Percentiles rank a stretch among this genome's conserved stretches.
Conservation (phyloP, 495 filamentous ascomycete species). For the Lasiosphaeria miniovina region DNA sequence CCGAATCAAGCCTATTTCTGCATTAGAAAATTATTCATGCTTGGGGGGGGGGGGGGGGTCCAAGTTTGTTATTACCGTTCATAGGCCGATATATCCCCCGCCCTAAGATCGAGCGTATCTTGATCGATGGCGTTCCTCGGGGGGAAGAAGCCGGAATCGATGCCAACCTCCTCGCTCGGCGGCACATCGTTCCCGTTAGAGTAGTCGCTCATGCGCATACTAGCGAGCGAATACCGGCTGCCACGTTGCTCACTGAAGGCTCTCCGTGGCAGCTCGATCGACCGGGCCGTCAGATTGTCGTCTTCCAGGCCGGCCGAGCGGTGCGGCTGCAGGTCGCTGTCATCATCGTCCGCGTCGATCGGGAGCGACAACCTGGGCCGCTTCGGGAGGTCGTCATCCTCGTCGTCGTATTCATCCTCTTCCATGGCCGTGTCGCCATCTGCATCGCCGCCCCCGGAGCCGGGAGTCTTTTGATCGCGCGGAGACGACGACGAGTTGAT, state of each 20-base stretch:
- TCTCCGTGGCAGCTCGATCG: slow-evolving; percentile 66
- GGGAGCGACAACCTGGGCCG: slow-evolving; percentile 67
- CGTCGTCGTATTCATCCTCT: slow-evolving; percentile 54
- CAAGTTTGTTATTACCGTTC: slow-evolving; percentile 17
- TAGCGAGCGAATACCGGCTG: slow-evolving; percentile 30
- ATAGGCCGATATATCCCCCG: slow-evolving; percentile 19
- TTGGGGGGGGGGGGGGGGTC: neutral
- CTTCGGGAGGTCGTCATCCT: slow-evolving; percentile 59
- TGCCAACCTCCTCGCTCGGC: slow-evolving; percentile 45
- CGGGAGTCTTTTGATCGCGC: neutral
- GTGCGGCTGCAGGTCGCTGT: slow-evolving; percentile 58
- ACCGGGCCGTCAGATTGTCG: slow-evolving; percentile 64
- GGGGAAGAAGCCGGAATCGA: slow-evolving; percentile 48
- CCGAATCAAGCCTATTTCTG: slow-evolving; percentile 33
- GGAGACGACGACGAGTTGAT: slow-evolving; percentile 55
- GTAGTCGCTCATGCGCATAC: slow-evolving; percentile 64
- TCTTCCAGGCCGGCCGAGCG: slow-evolving; percentile 63
- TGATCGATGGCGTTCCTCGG: slow-evolving; percentile 33
- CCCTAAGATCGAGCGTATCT: slow-evolving; percentile 12
- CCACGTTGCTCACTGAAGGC: slow-evolving; percentile 54
- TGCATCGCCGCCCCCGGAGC: slow-evolving; percentile 2
- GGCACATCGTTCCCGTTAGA: slow-evolving; percentile 44
- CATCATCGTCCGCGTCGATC: slow-evolving; percentile 59
- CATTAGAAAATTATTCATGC: slow-evolving; percentile 13
- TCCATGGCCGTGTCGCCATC: slow-evolving; percentile 21